Conservation (phyloP, 2,329 filamentous ascomycete genomes). For the Botrytis galanthina region DNA sequence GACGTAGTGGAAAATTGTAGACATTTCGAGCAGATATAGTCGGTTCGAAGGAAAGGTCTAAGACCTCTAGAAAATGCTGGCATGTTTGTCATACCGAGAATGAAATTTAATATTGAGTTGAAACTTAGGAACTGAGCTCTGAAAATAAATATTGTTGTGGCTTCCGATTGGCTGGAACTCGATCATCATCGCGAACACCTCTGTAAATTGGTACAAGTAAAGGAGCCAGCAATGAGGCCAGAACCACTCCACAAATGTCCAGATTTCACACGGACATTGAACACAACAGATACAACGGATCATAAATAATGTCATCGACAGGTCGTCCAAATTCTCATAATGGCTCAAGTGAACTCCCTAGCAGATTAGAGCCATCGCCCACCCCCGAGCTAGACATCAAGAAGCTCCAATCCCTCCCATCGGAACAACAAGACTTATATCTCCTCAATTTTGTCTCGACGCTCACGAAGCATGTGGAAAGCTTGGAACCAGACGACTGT, state of each 20-base stretch:
- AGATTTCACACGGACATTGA: conserved; percentile 10
- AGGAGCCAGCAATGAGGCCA: conserved; percentile 16
- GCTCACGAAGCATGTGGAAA: conserved; percentile 75
- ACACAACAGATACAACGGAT: conserved; percentile 7
- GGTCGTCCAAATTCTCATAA: conserved; percentile 36
- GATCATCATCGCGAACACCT: conserved; percentile 13
- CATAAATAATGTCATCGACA: conserved; percentile 38
- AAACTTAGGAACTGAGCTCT: background rate
- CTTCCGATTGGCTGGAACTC: conserved; percentile 19
- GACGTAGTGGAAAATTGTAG: conserved; percentile 45
- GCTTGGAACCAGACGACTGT: conserved; percentile 73
- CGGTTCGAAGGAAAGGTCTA: conserved; percentile 23
- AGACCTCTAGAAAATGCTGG: conserved; percentile 34
- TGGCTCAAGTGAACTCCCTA: conserved; percentile 37
- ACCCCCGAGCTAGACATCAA: conserved; percentile 82
- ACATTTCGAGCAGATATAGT: conserved; percentile 33
- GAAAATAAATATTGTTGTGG: conserved; percentile 17
- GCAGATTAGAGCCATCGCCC: conserved; percentile 43
- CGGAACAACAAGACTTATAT: conserved; percentile 94
- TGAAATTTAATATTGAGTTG: background rate
- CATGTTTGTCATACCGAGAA: conserved; percentile 26
- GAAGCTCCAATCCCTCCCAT: conserved; percentile 84
- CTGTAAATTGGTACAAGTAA: conserved; percentile 15
- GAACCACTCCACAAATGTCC: conserved; percentile 15
- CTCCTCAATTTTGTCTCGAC: conserved; percentile 84